phyloP scores from a whole-genome alignment of 257 asterid species.

The Gentiana macrophylla region DNA sequence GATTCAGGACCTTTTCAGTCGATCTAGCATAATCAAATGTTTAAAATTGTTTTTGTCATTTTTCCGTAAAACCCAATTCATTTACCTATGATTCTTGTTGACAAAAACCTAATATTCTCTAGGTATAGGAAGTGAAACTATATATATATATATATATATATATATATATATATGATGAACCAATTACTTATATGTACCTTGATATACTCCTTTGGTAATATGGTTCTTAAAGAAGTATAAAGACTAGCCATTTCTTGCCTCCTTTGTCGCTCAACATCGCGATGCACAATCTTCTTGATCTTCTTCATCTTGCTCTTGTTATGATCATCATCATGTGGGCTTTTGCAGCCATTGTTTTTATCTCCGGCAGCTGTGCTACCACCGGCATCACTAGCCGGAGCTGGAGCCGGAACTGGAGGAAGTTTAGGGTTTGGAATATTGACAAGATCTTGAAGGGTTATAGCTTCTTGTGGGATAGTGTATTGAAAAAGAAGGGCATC shows the following conservation, averaged over 20 bases:
- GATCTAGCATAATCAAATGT: too few relatives aligned
- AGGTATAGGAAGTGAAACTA: too few relatives aligned
- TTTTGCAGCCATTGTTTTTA: background rate
- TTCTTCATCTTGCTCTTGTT: too few relatives aligned
- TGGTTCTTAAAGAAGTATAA: constrained; percentile 35
- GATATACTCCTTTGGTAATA: constrained; percentile 30
- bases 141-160: too few relatives aligned
- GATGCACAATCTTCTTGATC: constrained; percentile 26
- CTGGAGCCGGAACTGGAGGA: background rate
- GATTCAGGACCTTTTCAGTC: too few relatives aligned
- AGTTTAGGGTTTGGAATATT: background rate
- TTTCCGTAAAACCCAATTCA: too few relatives aligned
- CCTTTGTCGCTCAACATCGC: constrained; percentile 43
- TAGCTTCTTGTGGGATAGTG: constrained; percentile 5
- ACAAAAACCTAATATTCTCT: too few relatives aligned
- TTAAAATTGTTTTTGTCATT: too few relatives aligned
- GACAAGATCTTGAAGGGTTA: constrained; percentile 14
- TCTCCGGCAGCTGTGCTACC: too few relatives aligned
- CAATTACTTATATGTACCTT: background rate
- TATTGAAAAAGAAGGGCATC: constrained; percentile 7
- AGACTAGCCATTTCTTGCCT: constrained; percentile 52
- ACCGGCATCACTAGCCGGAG: background rate
- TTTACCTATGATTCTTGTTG: too few relatives aligned
- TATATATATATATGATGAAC: too few relatives aligned
- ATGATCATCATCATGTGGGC: background rate